Percentiles rank a stretch among this genome's conserved stretches.
phyloP scores from a whole-genome alignment of 345 rosid species.

The Eucalyptus victrix region DNA sequence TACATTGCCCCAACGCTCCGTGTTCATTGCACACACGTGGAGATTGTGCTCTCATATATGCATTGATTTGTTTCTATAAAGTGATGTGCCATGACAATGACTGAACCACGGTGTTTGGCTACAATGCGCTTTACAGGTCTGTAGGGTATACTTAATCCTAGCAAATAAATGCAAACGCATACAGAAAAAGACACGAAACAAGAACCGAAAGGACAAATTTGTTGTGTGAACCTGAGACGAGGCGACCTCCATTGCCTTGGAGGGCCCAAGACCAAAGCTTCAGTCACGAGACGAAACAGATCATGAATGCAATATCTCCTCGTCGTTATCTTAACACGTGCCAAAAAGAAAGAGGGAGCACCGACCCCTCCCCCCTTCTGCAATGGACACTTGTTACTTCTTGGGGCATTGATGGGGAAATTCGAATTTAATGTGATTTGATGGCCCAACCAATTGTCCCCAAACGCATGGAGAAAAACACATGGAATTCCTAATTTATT shows the following conservation, averaged over 20 bases:
- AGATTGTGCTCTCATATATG: too few relatives aligned
- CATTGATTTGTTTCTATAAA: too few relatives aligned
- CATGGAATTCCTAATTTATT: background rate
- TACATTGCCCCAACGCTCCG: background rate
- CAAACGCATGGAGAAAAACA: background rate
- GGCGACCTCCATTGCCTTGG: background rate
- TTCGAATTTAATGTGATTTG: background rate
- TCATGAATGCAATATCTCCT: background rate
- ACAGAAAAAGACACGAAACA: background rate
- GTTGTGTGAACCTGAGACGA: background rate
- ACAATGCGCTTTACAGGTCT: background rate
- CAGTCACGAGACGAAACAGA: background rate
- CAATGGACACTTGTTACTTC: background rate
- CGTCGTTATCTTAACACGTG: background rate
- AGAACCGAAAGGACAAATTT: background rate
- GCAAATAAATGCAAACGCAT: background rate
- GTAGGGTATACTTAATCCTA: background rate
- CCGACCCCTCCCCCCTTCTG: background rate
- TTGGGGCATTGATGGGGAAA: background rate
- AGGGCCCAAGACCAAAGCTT: background rate
- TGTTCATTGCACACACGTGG: too few relatives aligned
- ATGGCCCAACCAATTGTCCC: background rate
- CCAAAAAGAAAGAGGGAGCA: background rate
- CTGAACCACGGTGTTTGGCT: background rate
- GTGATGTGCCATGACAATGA: background rate